Base-by-base conservation (phyloP, 306 rosid genomes). In the Betula pendula region DNA sequence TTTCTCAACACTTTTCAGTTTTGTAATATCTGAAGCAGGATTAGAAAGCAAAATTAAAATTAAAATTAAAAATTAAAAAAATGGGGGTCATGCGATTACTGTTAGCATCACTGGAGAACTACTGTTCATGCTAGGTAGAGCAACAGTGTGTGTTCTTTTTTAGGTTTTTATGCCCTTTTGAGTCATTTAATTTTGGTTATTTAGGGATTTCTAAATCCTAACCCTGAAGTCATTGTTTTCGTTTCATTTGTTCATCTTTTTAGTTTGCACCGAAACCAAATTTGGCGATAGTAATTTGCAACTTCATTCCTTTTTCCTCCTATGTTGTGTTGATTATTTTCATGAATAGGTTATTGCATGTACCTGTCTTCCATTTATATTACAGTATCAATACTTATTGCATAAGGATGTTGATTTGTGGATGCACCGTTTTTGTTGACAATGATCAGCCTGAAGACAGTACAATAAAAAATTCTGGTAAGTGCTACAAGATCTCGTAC, bases 401-500 rank as follows among this genome's bases (percentile, higher is more conserved):
- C 38, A 12, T 25, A 27, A 63, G 7, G 12, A 33, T 20, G 17
- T 65, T 35, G 20, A 31, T 58, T 66, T 76, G 12, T 72, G 6
- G 45, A 29, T 58, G 43, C 56, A 45, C 25, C 20, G 44, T 70
- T 16, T 29, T 55, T 3, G 25, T 27, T 75, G 42, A 71, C 70
- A 70, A 79, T 71, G 20, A 40, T 72, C 74, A 71, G 74, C 49
- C 58, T 38, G 51, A 72, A 72, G 73, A 83, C 76, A 20, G 71
- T 67, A 47, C 60, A 29, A 40, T 74, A 49, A 47, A 20, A 17
- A 17, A 15, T 58, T 47, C 62, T n/a, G n/a, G n/a, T n/a, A n/a
- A n/a, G n/a, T n/a, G n/a, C n/a, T n/a, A n/a, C n/a, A n/a, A n/a
- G n/a, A n/a, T n/a, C n/a, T n/a, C n/a, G n/a, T n/a, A n/a, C n/a